Evolutionary conservation across 1,139 yeast species (phyloP), one percentile per base, ranked within the genome.

Genomic region (Kodamaea sp.): DNA sequence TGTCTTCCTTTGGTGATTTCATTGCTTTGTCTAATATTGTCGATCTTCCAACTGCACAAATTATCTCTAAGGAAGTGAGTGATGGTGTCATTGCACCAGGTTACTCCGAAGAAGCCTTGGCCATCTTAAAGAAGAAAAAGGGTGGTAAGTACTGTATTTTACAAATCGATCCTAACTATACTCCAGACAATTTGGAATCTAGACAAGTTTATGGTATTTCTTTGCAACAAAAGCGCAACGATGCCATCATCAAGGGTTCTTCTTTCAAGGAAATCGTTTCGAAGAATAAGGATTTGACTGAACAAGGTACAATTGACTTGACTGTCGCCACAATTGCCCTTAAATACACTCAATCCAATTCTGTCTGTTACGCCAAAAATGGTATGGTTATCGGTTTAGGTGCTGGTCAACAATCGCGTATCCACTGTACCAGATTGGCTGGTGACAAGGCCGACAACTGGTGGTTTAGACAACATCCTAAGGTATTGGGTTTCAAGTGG

Each of bases 81-180:
- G 98, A 92, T 63, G 98, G 98, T 75, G 96, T 92, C 44, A 87
- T 92, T 71, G 98, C 98, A 31, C 98, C 98, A 54, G 97, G 96
- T 42, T 92, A 72, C 68, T 86, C 85, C 55, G 85, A 86, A 46
- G 97, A 85, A 64, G 98, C 98, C 38, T 76, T 92, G 55, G 95
- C 77, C 51, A 74, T 92, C 54, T 79, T 92, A 63, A 78, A 79
- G 65, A 84, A 86, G 75, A 92, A 92, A 79, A 92, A 92, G 79
- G 88, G 85, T 50, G 98, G 98, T 58, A 92, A 92, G 72, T 92
- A 92, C 76, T 89, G 97, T 70, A 84, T 92, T 46, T 74, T 92
- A 59, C 95, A 92, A 73, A 88, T 92, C 55, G 97, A 92, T 69
- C 97, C 97, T 53, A 84, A 87, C 73, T 92, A 74, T 73, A 79